phyloP scores from a whole-genome alignment of 805 yeast genomes.

The Nakazawaea ernobii region DNA sequence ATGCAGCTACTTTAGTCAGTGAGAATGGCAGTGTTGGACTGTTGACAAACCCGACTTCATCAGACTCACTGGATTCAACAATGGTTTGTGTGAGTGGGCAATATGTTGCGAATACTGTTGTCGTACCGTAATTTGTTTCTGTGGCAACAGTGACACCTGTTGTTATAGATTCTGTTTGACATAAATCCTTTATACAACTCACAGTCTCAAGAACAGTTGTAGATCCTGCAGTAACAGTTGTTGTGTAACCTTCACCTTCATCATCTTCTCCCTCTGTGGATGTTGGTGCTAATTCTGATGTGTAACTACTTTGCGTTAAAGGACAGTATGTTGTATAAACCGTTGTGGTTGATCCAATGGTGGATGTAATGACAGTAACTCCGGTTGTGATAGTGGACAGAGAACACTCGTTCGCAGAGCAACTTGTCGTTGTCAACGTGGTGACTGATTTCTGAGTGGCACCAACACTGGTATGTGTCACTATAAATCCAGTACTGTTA shows the following conservation, averaged over 20 bases:
- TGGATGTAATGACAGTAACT: conserved; percentile 1
- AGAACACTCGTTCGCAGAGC: conserved; percentile 26
- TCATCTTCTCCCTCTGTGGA: background rate
- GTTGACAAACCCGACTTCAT: background rate
- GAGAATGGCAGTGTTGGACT: background rate
- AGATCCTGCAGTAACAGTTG: conserved; percentile 12
- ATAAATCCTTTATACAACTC: background rate
- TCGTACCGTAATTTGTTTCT: background rate
- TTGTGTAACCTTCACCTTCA: background rate
- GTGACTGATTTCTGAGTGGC: background rate
- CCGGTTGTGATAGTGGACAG: conserved; percentile 11
- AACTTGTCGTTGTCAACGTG: conserved; percentile 29
- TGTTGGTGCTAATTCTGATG: background rate
- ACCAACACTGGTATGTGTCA: conserved; percentile 6
- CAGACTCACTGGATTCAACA: background rate
- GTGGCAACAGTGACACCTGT: background rate
- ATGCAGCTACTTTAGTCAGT: background rate
- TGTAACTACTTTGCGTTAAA: conserved; percentile 5
- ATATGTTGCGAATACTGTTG: conserved; percentile 30
- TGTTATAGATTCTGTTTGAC: background rate
- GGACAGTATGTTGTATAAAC: conserved; percentile 20
- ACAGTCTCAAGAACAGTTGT: conserved; percentile 8
- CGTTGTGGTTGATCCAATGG: conserved; percentile 15
- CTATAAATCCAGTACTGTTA: conserved; percentile 17
- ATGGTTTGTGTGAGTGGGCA: conserved; percentile 24